Evolutionary conservation across 164 flowering plant species (phyloP).

Genomic region (Dillenia suffruticosa): DNA sequence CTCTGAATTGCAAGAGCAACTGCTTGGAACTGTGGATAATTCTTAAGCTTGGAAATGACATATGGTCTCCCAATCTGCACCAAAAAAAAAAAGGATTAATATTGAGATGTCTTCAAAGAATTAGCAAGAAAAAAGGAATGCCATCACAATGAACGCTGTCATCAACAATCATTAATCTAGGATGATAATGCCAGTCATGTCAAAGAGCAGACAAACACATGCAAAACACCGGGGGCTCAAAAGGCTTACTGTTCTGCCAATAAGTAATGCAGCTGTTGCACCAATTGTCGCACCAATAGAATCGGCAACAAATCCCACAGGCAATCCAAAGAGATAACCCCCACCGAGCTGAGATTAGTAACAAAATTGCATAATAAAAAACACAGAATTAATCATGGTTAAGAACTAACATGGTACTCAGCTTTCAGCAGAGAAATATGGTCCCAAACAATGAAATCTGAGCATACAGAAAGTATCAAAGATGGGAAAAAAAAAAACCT

Average conservation of each 20-base stretch:
- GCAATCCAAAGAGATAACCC: conserved; percentile 95
- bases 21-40: conserved; percentile 85
- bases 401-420: too few relatives aligned
- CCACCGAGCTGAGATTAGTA: conserved; percentile 71
- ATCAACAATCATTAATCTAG: too few relatives aligned
- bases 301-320: conserved; percentile 91
- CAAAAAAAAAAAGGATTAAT: neutral
- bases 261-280: conserved; percentile 86
- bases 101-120: too few relatives aligned
- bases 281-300: conserved; percentile 93
- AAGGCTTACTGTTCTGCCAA: conserved; percentile 83
- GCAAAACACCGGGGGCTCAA: neutral
- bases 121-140: too few relatives aligned
- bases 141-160: too few relatives aligned
- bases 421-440: too few relatives aligned
- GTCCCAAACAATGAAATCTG: conserved; percentile 4
- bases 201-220: too few relatives aligned
- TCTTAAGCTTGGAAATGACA: conserved; percentile 79
- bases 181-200: too few relatives aligned
- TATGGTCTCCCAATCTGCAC: conserved; percentile 77
- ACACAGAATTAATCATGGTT: too few relatives aligned
- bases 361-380: neutral
- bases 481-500: too few relatives aligned
- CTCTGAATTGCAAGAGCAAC: conserved; percentile 81
- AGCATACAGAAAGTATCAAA: neutral